Base-by-base conservation (phyloP, 345 rosid species). In the Lepidium sativum region DNA sequence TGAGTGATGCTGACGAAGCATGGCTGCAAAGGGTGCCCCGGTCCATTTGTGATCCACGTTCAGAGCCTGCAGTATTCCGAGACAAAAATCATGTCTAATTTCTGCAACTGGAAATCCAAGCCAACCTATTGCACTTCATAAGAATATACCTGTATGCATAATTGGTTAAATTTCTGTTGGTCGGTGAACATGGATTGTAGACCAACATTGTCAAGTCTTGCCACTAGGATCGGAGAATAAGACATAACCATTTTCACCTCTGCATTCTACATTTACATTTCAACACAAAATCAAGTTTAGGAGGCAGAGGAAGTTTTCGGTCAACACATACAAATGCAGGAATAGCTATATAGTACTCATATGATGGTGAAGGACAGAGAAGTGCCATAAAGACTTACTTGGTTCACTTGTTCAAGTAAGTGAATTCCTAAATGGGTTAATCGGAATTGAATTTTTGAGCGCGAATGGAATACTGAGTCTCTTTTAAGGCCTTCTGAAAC, bases 1-100 rank as follows among this genome's bases (percentile, higher is more conserved):
- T 60, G 72, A 44, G 56, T 67, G 89, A 80, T 87, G 91, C 75
- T 82, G 78, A 43, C 96, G 89, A 75, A 92, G 85, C 92, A 92
- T 80, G 52, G 98, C 82, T 18, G 88, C 86, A 82, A 81, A 86
- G 69, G 95, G 98, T 72, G 97, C 85, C 63, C 89, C 95, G 11
- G 9, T 40, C 97, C 95, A 83, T 84, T 87, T 89, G 57, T 80
- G 73, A 59, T 87, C 96, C 27, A 92, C 80, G 73, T 75, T 79
- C 53, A 86, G 38, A 54, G 92, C 83, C 97, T 92, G 78, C 77
- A 76, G 64, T 44, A 35, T 54, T 34, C 69, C 54, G 47, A 44
- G 29, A 58, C 51, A 67, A 54, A 33, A 54, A 9, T 33, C 23
- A 4, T 54, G 58, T 39, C 55, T 60, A 45, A 62, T 54, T 21